Conservation (phyloP, 805 yeast species). For the Saturnispora hagleri region DNA sequence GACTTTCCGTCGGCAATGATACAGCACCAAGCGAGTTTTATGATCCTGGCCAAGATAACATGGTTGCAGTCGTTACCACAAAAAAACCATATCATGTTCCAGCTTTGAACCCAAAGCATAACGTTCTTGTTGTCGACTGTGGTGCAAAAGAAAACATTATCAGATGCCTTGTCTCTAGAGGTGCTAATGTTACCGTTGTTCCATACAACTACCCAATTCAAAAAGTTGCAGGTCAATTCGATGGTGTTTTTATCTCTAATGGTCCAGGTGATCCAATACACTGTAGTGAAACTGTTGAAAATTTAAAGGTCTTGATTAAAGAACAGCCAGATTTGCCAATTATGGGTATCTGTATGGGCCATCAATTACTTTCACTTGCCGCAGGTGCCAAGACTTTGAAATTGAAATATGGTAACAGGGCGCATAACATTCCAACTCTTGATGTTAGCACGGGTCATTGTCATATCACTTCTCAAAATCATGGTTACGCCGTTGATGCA, state of each 20-base stretch:
- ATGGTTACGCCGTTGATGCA: constrained; percentile 94
- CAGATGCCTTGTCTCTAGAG: constrained; percentile 88
- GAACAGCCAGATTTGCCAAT: constrained; percentile 65
- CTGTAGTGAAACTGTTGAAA: constrained; percentile 68
- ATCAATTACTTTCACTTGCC: constrained; percentile 91
- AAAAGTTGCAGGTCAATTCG: constrained; percentile 83
- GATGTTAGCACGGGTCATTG: constrained; percentile 86
- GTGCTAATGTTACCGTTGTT: constrained; percentile 92
- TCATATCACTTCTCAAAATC: constrained; percentile 97
- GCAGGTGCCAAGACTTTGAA: constrained; percentile 89
- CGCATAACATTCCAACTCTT: constrained; percentile 95
- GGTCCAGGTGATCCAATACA: constrained; percentile 98
- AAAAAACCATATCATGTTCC: constrained; percentile 89
- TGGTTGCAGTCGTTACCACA: constrained; percentile 90
- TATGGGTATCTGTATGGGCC: constrained; percentile 97
- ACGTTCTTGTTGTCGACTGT: constrained; percentile 92
- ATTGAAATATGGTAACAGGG: constrained; percentile 96
- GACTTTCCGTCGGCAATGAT: constrained; percentile 82
- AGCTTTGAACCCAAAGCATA: constrained; percentile 51
- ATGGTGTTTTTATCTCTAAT: constrained; percentile 88
- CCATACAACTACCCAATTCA: constrained; percentile 94
- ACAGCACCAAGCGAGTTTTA: constrained; percentile 84
- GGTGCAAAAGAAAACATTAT: constrained; percentile 97
- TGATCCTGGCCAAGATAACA: constrained; percentile 83
- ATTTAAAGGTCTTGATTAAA: constrained; percentile 63